These are phyloP conservation scores for Grifola frondosa DNA, from an alignment of 1,284 basidiomycete genomes.

Conservation along the genomic window DNA sequence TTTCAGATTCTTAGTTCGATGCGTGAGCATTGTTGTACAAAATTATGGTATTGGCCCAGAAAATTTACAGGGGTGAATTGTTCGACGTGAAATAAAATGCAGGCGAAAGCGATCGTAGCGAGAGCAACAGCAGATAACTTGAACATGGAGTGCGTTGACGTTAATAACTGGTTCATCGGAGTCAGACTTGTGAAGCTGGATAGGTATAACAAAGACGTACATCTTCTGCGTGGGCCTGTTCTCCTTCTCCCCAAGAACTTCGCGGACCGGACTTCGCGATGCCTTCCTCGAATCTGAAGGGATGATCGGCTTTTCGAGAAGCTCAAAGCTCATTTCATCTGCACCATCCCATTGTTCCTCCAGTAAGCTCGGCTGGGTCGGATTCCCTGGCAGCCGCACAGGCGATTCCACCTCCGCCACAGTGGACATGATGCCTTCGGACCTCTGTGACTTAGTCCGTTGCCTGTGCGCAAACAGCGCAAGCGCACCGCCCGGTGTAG, in stretches of 20 bases:
- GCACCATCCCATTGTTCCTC: slow-evolving; percentile 53
- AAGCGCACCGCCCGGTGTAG: slow-evolving; percentile 48
- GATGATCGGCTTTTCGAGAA: slow-evolving; percentile 25
- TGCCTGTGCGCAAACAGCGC: slow-evolving; percentile 49
- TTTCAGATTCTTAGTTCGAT: too few relatives aligned
- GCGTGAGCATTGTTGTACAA: too few relatives aligned
- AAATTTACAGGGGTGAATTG: too few relatives aligned
- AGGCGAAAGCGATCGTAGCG: too few relatives aligned
- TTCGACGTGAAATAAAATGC: too few relatives aligned
- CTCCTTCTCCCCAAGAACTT: slow-evolving; percentile 33
- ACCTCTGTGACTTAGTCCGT: slow-evolving; percentile 32
- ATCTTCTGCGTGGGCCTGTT: slow-evolving; percentile 25
- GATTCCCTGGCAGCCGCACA: slow-evolving; percentile 38
- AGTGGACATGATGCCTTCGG: slow-evolving; percentile 25
- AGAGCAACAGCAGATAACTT: too few relatives aligned
- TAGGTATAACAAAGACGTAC: too few relatives aligned
- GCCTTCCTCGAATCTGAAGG: slow-evolving; percentile 15
- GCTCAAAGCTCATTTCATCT: slow-evolving; percentile 56
- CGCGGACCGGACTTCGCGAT: slow-evolving; percentile 27
- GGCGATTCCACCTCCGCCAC: slow-evolving; percentile 44
- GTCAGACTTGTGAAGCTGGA: too few relatives aligned
- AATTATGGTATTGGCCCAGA: too few relatives aligned
- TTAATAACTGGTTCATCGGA: too few relatives aligned
- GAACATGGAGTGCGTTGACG: too few relatives aligned
- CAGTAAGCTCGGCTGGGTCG: slow-evolving; percentile 53